Evolutionary conservation across 2,329 filamentous ascomycete species (phyloP).

Genomic region (Colletotrichum coccodes): DNA sequence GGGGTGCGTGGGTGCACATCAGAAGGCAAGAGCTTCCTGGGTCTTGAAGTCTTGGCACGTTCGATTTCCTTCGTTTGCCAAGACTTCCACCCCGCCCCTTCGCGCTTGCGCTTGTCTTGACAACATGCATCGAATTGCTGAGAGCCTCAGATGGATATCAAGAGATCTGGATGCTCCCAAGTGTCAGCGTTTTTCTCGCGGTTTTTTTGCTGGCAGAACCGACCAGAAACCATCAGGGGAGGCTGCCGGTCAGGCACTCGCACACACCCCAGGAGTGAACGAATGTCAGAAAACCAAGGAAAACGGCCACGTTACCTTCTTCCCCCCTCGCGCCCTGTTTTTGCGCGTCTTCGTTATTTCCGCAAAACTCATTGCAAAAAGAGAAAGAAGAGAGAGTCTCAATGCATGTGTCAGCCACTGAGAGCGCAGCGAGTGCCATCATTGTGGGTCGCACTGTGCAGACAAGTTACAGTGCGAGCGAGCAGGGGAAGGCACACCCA

Average conservation of each 20-base stretch:
- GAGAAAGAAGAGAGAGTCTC: conserved; percentile 7
- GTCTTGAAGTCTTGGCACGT: conserved; percentile 30
- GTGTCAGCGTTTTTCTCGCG: conserved; percentile 20
- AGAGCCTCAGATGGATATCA: conserved; percentile 27
- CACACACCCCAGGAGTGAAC: conserved; percentile 11
- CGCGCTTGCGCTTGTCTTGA: conserved; percentile 34
- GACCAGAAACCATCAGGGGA: background rate
- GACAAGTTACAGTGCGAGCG: background rate
- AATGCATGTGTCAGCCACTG: conserved; percentile 29
- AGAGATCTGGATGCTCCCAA: conserved; percentile 10
- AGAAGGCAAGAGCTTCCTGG: conserved; percentile 30
- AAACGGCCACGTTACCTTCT: conserved; percentile 26
- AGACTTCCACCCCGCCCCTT: conserved; percentile 34
- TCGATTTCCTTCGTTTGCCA: conserved; percentile 32
- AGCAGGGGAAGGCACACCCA: background rate
- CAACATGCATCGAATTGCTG: conserved; percentile 30
- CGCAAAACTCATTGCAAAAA: conserved; percentile 17
- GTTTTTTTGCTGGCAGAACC: conserved; percentile 25
- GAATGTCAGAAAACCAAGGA: conserved; percentile 27
- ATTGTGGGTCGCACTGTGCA: conserved; percentile 15
- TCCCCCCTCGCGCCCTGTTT: background rate
- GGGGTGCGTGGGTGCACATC: conserved; percentile 15
- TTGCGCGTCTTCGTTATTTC: conserved; percentile 24
- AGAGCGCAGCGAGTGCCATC: background rate
- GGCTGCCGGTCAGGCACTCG: background rate